Base-by-base conservation (phyloP, 2,329 filamentous ascomycete species). In the Lasiodiplodia sp. region DNA sequence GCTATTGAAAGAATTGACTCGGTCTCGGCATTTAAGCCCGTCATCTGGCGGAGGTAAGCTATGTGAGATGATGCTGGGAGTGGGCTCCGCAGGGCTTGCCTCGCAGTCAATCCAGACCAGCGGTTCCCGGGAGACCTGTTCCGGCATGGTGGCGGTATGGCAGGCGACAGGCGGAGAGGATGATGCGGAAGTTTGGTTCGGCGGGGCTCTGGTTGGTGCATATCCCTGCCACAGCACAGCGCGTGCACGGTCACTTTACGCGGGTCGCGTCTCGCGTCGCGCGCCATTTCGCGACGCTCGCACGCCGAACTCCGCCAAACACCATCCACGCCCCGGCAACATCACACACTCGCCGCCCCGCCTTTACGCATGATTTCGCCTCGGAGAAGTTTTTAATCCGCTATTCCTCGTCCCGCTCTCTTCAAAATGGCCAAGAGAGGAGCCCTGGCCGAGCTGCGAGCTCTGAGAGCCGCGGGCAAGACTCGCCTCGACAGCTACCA, bases 1-100 rank as follows among this genome's bases (percentile, higher is more conserved):
- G 91, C 95, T 68, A 98, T 91, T 75, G 97, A 94, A 76, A 98
- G 89, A 75, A 98, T 96, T 68, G 90, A 90, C 77, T 98, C 95
- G 38, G 84, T 88, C 69, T 92, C 87, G 1, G 90, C 86, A 79
- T 97, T 86, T 8, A 97, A 87, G 25, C 93, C 93, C 38, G 93
- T 98, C 96, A 99, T 99, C 93, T 97, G 73, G 49, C 12, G 6
- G n/a, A 52, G 53, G 47, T 69, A 25, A 47, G 25, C 52, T 67
- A 44, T 38, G 23, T n/a, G 52, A 51, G 5, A 16, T 38, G 14
- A 38, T 58, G 18, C 18, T 12, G 52, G 10, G 14, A 21, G 34
- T n/a, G n/a, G 14, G 23, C 49, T 63, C 23, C 12, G n/a, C 14
- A 34, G 4, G 3, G 28, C 73, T 60, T 78, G 88, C 87, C 81